These are phyloP conservation scores for Ophiostoma piceae DNA, from an alignment of 2,329 filamentous ascomycete genomes.

Conservation along the genomic window DNA sequence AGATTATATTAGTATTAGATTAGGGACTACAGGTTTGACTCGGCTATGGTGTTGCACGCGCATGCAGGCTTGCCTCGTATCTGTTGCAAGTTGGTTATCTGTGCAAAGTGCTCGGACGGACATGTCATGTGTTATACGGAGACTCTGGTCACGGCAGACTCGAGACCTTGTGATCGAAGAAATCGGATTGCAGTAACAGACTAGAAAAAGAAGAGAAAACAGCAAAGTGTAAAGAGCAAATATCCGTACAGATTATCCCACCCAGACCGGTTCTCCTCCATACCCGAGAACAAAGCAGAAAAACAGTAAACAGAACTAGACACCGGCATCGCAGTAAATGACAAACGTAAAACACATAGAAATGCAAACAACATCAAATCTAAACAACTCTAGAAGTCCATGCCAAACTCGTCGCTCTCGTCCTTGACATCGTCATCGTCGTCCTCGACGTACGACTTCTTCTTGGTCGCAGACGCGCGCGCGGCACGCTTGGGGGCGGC, in stretches of 20 bases:
- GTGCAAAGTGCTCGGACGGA: not conserved
- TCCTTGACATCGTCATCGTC: conserved; percentile 33
- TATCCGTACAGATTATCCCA: not conserved
- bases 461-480: conserved; percentile 40
- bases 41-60: not conserved
- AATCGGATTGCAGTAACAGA: not conserved
- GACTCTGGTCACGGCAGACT: too few species aligned
- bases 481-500: conserved; percentile 33
- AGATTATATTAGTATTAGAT: too few species aligned
- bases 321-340: not conserved
- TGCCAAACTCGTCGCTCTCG: conserved; percentile 38
- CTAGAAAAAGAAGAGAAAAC: not conserved
- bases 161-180: not conserved
- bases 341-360: not conserved
- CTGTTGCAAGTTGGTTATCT: not conserved
- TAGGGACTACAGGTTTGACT: not conserved
- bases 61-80: not conserved
- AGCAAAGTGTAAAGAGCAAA: not conserved
- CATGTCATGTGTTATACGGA: not conserved
- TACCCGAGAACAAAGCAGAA: conserved; percentile 18
- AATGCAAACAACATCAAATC: not conserved
- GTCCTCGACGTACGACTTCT: conserved; percentile 39
- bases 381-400: conserved; percentile 32
- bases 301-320: not conserved
- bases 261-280: conserved; percentile 4